phyloP scores from a whole-genome alignment of 257 asterid genomes.

The Primulina huaijiensis region DNA sequence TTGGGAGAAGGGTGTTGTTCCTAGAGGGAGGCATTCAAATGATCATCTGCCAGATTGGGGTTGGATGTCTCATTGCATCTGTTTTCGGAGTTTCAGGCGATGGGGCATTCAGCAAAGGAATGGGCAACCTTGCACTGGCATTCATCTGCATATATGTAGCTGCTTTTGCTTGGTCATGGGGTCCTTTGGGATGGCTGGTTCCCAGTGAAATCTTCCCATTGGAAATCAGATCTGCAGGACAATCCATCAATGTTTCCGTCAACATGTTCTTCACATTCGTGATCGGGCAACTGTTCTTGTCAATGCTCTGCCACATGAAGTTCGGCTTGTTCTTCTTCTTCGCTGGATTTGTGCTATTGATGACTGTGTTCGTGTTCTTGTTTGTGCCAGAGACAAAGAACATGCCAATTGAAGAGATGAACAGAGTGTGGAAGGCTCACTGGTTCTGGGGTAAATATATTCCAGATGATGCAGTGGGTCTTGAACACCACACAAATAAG shows the following conservation, averaged over 20 bases:
- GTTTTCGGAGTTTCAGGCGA: conserved; percentile 1
- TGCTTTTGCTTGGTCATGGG: conserved; percentile 10
- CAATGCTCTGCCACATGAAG: conserved; percentile 5
- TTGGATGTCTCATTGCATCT: not conserved
- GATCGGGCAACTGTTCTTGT: not conserved
- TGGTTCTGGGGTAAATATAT: conserved; percentile 2
- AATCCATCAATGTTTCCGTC: not conserved
- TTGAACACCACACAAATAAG: not conserved
- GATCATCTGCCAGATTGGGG: conserved; percentile 11
- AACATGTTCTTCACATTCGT: conserved; percentile 11
- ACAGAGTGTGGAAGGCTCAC: conserved; percentile 9
- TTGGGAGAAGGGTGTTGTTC: conserved; percentile 8
- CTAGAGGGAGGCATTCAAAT: conserved; percentile 20
- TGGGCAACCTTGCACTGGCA: not conserved
- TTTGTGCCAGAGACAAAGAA: conserved; percentile 7
- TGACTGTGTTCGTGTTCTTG: not conserved
- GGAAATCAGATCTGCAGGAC: conserved; percentile 6
- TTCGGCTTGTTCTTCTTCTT: conserved; percentile 13
- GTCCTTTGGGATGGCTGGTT: conserved; percentile 12
- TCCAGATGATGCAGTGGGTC: no score
- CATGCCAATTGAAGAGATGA: conserved; percentile 10
- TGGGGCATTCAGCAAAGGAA: not conserved
- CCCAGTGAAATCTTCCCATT: conserved; percentile 10
- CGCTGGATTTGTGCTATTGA: not conserved
- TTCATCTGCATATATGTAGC: conserved; percentile 1